These are phyloP conservation scores for Persicaria maculosa DNA, from an alignment of 148 eudicot genomes.

Conservation along the genomic window DNA sequence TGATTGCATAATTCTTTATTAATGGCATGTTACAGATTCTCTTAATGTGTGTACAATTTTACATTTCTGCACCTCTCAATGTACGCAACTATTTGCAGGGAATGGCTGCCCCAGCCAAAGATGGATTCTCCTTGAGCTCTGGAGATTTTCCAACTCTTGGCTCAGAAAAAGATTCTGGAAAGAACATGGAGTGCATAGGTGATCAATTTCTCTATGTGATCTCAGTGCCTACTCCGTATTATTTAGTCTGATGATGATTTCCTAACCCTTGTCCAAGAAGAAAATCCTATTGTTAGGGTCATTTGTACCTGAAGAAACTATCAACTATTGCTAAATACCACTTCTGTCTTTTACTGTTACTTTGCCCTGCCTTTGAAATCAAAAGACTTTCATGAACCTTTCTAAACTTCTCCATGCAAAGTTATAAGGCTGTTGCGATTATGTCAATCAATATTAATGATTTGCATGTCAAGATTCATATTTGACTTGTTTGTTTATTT, in stretches of 20 bases:
- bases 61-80: background rate
- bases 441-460: background rate
- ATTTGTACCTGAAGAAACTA: background rate
- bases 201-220: slow-evolving; percentile 7
- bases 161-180: slow-evolving; percentile 60
- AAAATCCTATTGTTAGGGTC: background rate
- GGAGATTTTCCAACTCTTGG: slow-evolving; percentile 98
- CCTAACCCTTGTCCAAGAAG: background rate
- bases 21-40: background rate
- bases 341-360: background rate
- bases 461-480: background rate
- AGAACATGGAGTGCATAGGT: slow-evolving; percentile 53
- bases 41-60: background rate
- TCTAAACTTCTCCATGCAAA: background rate
- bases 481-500: too few species aligned
- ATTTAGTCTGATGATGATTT: background rate
- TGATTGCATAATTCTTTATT: background rate
- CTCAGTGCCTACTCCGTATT: too few species aligned
- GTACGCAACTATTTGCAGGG: slow-evolving; percentile 36
- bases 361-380: background rate
- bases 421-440: background rate
- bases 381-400: background rate
- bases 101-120: slow-evolving; percentile 29
- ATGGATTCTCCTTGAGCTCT: slow-evolving; percentile 69
- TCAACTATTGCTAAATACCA: background rate